Base-by-base conservation (phyloP, 495 filamentous ascomycete genomes). In the Talaromyces borbonicus region DNA sequence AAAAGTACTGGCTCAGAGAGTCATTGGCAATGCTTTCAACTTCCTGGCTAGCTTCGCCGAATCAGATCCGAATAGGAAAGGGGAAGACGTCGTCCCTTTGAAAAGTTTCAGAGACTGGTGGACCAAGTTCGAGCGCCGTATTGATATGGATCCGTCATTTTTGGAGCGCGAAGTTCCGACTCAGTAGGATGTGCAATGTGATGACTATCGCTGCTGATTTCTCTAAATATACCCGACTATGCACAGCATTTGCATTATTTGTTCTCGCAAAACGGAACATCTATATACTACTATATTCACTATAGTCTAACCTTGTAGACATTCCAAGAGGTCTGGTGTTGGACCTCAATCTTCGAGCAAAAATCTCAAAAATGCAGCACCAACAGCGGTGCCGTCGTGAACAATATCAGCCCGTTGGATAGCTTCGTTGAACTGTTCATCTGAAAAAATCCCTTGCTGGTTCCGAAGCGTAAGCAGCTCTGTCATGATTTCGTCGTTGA, bases 1-100 rank as follows among this genome's bases (percentile, higher is more conserved):
- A 8, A 78, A 88, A 55, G 67, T 84, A 20, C 68, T 99, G 12
- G 92, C 92, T 40, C 88, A 95, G 67, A 68, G 87, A 47, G 95
- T 99, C 48, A 95, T 97, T 52, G 80, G 82, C 51, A 94, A 95
- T 60, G 90, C 89, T n/a, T 99, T 95, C 55, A 95, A 97, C 62
- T 97, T 94, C 60, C 68, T 99, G 35, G 80, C 90, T 18, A 85
- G 89, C 54, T 97, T 94, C 72, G 83, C 83, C 35, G 72, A 71
- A 37, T 63, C 57, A 7, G 68, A 68, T 52, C 55, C 56, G 8
- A 57, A 48, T 8, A 51, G 54, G 14, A 72, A 66, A 27, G 85
- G 77, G 8, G 74, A 83, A 40, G 90, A 96, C 58, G 80, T 93
- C 9, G 84, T 99, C 18, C 87, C 93, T 26, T 58, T 99, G 45